phyloP scores from a whole-genome alignment of 805 yeast genomes.

The Candida nanaspora region DNA sequence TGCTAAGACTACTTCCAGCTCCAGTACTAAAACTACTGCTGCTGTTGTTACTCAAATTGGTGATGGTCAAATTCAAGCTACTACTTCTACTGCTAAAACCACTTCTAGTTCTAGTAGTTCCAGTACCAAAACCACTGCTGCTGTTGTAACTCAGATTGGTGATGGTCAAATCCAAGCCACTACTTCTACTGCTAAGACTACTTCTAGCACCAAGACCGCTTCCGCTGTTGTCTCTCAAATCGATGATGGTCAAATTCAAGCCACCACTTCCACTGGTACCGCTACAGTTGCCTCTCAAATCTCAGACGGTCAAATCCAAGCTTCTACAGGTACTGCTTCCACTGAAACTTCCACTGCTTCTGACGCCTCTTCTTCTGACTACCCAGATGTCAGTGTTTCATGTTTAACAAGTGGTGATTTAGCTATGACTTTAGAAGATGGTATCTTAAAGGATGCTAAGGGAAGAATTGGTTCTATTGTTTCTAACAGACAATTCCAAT shows the following conservation, averaged over 20 bases:
- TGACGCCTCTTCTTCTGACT: constrained; percentile 19
- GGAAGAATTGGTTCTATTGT: constrained; percentile 55
- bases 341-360: constrained; percentile 14
- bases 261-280: constrained; percentile 29
- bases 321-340: constrained; percentile 28
- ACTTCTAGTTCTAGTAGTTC: constrained; percentile 7
- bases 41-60: constrained; percentile 37
- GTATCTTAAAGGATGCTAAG: constrained; percentile 36
- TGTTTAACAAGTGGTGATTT: constrained; percentile 32
- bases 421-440: constrained; percentile 33
- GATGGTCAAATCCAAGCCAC: constrained; percentile 42
- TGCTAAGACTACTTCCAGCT: too few species aligned
- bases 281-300: constrained; percentile 36
- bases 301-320: constrained; percentile 37
- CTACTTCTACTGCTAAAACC: constrained; percentile 29
- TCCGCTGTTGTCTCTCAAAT: constrained; percentile 34
- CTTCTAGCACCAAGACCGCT: constrained; percentile 8
- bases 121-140: constrained; percentile 16
- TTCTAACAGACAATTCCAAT: constrained; percentile 59
- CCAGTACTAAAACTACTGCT: constrained; percentile 26
- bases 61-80: constrained; percentile 45
- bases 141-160: constrained; percentile 28
- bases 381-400: constrained; percentile 18
- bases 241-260: constrained; percentile 26
- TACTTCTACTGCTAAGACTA: constrained; percentile 25